Conservation (phyloP, 2,329 filamentous ascomycete species). For the Madurella mycetomatis region DNA sequence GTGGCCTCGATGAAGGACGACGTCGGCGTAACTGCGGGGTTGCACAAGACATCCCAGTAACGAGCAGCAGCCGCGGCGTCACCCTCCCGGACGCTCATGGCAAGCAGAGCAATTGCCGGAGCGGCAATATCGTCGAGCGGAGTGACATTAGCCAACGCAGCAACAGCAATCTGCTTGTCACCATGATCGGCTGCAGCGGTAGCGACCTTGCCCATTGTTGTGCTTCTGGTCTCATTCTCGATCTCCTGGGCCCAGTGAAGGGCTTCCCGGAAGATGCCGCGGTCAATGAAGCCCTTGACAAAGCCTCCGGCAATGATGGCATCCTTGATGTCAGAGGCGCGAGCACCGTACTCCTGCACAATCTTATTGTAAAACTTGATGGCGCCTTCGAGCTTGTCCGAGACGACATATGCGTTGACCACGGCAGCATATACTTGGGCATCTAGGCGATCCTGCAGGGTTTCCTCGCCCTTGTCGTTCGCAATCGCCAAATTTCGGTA, state of each 20-base stretch:
- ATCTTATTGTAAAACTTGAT: conserved; percentile 83
- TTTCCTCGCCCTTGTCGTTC: conserved; percentile 68
- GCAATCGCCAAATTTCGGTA: conserved; percentile 86
- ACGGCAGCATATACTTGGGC: conserved; percentile 85
- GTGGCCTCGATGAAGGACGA: conserved; percentile 76
- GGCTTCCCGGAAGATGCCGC: conserved; percentile 67
- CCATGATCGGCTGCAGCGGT: conserved; percentile 75
- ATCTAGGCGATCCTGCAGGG: conserved; percentile 68
- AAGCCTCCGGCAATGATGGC: conserved; percentile 70
- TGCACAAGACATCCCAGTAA: conserved; percentile 74
- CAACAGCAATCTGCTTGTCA: conserved; percentile 62
- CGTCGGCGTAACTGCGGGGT: conserved; percentile 55
- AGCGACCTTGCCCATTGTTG: conserved; percentile 69
- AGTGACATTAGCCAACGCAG: conserved; percentile 59
- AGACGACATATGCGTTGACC: conserved; percentile 81
- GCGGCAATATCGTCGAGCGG: conserved; percentile 47
- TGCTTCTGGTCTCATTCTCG: conserved; percentile 52
- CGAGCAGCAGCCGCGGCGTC: conserved; percentile 71
- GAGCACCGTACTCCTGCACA: conserved; percentile 55
- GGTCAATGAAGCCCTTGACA: conserved; percentile 70
- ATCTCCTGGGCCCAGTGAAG: conserved; percentile 67
- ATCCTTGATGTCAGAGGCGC: conserved; percentile 62
- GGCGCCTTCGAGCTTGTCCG: conserved; percentile 74
- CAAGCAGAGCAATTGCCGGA: conserved; percentile 76
- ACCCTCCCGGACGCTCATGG: conserved; percentile 78